A percentile compares a stretch with the other conserved stretches of the same genome.
Evolutionary conservation across 306 rosid genomes (phyloP).

Genomic region (Fragaria iinumae): DNA sequence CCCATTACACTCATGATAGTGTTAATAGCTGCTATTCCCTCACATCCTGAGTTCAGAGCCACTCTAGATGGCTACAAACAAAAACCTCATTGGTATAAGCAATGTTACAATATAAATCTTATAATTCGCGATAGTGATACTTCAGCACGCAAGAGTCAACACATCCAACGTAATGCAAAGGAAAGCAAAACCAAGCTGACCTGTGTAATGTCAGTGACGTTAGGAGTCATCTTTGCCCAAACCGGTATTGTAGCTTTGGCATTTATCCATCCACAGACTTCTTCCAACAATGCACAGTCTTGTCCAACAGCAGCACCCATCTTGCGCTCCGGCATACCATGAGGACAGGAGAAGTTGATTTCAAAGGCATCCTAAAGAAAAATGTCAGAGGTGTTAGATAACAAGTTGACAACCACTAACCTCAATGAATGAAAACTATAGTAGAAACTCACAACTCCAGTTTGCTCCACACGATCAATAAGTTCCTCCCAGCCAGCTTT

Average conservation of each 20-base stretch:
- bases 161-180: background rate
- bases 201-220: conserved; percentile 87
- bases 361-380: conserved; percentile 77
- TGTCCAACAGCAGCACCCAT: conserved; percentile 99
- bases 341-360: conserved; percentile 92
- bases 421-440: background rate
- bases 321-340: conserved; percentile 96
- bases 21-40: conserved; percentile 88
- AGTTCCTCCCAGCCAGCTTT: conserved; percentile 97
- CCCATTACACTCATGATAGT: conserved; percentile 99
- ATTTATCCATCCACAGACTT: conserved; percentile 92
- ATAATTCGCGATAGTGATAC: background rate
- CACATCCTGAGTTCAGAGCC: conserved; percentile 77
- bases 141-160: background rate
- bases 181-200: conserved; percentile 36
- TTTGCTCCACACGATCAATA: conserved; percentile 89
- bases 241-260: conserved; percentile 93
- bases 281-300: conserved; percentile 87
- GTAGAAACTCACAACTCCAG: conserved; percentile 63
- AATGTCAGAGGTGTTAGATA: conserved; percentile 21
- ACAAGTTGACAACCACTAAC: conserved; percentile 19
- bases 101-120: background rate
- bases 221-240: conserved; percentile 99
- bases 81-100: conserved; percentile 14
- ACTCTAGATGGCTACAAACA: conserved; percentile 78